These are phyloP conservation scores for Pachysolen tannophilus DNA, from an alignment of 805 yeast species.

Conservation along the genomic window DNA sequence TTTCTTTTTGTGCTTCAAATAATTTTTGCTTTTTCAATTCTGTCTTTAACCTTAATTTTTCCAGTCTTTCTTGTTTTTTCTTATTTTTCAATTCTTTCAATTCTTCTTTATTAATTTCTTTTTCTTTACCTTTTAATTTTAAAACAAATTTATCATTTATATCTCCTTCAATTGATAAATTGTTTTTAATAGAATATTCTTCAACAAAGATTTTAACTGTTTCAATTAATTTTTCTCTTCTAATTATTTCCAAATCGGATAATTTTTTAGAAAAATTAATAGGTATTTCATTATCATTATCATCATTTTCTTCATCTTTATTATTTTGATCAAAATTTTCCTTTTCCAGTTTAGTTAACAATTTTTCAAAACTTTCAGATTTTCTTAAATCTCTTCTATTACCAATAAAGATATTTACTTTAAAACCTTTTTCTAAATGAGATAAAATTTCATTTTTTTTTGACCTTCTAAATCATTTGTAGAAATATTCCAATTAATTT, in stretches of 20 bases:
- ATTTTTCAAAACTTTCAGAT: too few relatives aligned
- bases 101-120: not conserved
- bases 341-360: too few relatives aligned
- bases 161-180: not conserved
- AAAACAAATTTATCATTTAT: not conserved
- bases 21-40: too few relatives aligned
- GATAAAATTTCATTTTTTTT: constrained; percentile 5
- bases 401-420: constrained; percentile 5
- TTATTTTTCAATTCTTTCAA: not conserved
- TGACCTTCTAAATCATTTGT: constrained; percentile 7
- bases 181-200: not conserved
- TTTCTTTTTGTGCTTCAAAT: too few relatives aligned
- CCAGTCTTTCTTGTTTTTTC: constrained; percentile 4
- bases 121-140: constrained; percentile 1
- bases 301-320: too few relatives aligned
- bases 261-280: too few relatives aligned
- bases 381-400: constrained; percentile 1
- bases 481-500: constrained; percentile 7
- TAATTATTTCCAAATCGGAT: constrained; percentile 5
- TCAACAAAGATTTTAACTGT: constrained; percentile 1
- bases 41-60: constrained; percentile 1
- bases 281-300: too few relatives aligned
- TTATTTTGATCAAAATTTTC: too few relatives aligned
- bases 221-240: constrained; percentile 6
- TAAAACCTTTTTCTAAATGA: constrained; percentile 1